These are phyloP conservation scores for Sphenostylis stenocarpa DNA, from an alignment of 306 rosid species.

Conservation along the genomic window DNA sequence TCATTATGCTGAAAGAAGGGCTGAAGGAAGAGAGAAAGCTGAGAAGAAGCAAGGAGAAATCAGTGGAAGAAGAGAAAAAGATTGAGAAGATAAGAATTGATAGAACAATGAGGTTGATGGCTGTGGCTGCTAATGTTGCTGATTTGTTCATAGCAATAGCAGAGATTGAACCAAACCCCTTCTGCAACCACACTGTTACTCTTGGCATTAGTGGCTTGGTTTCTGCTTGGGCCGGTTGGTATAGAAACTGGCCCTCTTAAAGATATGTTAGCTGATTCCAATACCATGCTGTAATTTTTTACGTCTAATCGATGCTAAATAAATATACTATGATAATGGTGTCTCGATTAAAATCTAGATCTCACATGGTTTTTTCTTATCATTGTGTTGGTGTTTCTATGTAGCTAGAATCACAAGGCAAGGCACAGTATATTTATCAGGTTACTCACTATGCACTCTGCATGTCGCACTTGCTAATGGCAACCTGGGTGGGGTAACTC, in stretches of 20 bases:
- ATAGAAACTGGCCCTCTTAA: conserved; percentile 89
- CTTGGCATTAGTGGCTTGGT: conserved; percentile 96
- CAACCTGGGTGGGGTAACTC: too few species aligned
- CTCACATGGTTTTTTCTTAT: neutral
- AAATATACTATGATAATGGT: neutral
- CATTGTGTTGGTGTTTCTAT: neutral
- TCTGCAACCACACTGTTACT: conserved; percentile 75
- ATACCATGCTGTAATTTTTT: conserved; percentile 16
- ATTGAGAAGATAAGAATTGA: conserved; percentile 61
- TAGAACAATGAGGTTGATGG: conserved; percentile 92
- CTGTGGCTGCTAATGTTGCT: conserved; percentile 84
- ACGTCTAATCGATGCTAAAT: neutral
- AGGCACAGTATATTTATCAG: neutral
- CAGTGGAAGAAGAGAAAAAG: conserved; percentile 37
- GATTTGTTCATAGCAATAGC: conserved; percentile 85
- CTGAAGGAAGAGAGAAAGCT: conserved; percentile 58
- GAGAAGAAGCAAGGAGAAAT: conserved; percentile 15
- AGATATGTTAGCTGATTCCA: neutral
- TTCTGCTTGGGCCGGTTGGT: conserved; percentile 99
- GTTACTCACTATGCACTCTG: too few species aligned
- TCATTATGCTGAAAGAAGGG: conserved; percentile 61
- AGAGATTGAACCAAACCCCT: conserved; percentile 89
- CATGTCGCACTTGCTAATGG: too few species aligned
- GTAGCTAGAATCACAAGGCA: neutral
- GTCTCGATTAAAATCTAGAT: neutral